Evolutionary conservation across 805 yeast genomes (phyloP).

Genomic region (Metschnikowia noctiluminum): DNA sequence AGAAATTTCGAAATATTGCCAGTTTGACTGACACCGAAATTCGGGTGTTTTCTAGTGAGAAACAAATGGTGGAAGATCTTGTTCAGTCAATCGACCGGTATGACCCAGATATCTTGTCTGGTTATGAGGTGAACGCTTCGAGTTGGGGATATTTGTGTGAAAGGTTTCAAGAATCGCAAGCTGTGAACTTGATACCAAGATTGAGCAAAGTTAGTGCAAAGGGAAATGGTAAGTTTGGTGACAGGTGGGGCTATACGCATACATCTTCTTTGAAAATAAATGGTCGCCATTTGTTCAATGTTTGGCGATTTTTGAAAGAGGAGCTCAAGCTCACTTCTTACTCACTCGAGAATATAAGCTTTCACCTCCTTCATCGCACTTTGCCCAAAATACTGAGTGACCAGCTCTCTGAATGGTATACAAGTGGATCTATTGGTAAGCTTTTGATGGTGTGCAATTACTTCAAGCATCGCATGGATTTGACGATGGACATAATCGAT

Average conservation of each 20-base stretch:
- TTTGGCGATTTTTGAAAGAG: conserved; percentile 73
- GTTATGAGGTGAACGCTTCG: conserved; percentile 72
- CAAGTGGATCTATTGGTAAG: conserved; percentile 35
- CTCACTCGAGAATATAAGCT: conserved; percentile 72
- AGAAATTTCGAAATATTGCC: conserved; percentile 2
- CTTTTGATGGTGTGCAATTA: conserved; percentile 42
- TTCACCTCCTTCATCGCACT: conserved; percentile 61
- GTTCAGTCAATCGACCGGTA: conserved; percentile 51
- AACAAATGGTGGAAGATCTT: conserved; percentile 54
- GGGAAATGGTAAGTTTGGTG: conserved; percentile 53
- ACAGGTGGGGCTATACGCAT: conserved; percentile 79
- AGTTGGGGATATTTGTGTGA: conserved; percentile 93
- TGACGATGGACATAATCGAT: conserved; percentile 47
- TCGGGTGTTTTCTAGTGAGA: conserved; percentile 39
- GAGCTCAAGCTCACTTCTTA: conserved; percentile 66
- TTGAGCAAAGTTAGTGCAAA: conserved; percentile 57
- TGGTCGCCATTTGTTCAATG: conserved; percentile 81
- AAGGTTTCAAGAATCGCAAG: conserved; percentile 45
- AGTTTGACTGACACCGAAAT: conserved; percentile 2
- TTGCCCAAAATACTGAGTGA: conserved; percentile 59
- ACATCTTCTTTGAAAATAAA: conserved; percentile 64
- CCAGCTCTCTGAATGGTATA: conserved; percentile 41
- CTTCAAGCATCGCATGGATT: conserved; percentile 42
- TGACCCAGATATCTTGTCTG: conserved; percentile 88
- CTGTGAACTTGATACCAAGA: conserved; percentile 52